These are phyloP conservation scores for Plicaturopsis crispa DNA, from an alignment of 768 basidiomycete species.

Conservation along the genomic window DNA sequence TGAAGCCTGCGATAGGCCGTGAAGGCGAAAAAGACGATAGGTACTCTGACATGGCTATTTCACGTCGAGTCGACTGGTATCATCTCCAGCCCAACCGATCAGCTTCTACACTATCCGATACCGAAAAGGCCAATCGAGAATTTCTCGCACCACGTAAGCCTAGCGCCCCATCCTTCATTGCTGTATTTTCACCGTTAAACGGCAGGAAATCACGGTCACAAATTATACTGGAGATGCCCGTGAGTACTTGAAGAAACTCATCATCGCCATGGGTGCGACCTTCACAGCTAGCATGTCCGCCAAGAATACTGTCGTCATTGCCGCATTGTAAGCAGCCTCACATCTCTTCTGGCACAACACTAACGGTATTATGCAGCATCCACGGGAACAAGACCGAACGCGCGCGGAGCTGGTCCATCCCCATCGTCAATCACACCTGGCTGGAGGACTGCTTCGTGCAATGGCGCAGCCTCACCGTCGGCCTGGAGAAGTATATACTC, in stretches of 20 bases:
- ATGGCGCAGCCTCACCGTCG: conserved; percentile 67
- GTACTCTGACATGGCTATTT: conserved; percentile 79
- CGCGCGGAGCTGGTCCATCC: conserved; percentile 74
- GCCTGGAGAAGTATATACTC: conserved; percentile 56
- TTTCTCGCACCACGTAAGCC: conserved; percentile 54
- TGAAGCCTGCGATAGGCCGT: conserved; percentile 42
- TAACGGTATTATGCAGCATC: conserved; percentile 20
- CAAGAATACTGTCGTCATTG: conserved; percentile 73
- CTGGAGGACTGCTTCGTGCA: conserved; percentile 82
- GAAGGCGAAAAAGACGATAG: conserved; percentile 51
- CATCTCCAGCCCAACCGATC: conserved; percentile 57
- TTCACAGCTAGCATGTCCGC: conserved; percentile 81
- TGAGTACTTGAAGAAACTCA: conserved; percentile 83
- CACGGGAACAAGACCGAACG: conserved; percentile 59
- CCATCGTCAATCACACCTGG: conserved; percentile 87
- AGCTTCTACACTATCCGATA: conserved; percentile 80
- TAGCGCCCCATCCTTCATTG: not conserved
- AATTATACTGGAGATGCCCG: conserved; percentile 85
- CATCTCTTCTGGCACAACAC: not conserved
- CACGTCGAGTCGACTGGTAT: conserved; percentile 61
- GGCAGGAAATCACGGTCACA: conserved; percentile 73
- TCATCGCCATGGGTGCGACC: conserved; percentile 64
- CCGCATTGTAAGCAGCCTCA: conserved; percentile 57
- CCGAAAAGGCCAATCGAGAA: conserved; percentile 53
- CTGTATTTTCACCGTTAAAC: not conserved